Evolutionary conservation across 208 protist species (phyloP).

Genomic region (Strigomonas culicis): DNA sequence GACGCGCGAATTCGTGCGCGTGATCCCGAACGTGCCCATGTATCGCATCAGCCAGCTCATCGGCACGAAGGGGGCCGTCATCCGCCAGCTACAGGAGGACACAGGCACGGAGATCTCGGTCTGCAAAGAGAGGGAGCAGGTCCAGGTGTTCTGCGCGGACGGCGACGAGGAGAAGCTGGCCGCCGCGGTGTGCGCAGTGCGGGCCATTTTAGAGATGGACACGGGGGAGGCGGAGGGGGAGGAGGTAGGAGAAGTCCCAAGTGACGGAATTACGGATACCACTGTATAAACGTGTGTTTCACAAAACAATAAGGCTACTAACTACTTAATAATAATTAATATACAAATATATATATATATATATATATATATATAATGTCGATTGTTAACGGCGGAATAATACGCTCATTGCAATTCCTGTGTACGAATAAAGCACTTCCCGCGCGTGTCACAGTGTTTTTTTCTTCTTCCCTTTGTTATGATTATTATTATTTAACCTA

Average conservation of each 20-base stretch:
- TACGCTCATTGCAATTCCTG: no score
- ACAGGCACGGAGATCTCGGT: conserved; percentile 42
- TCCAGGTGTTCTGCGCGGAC: conserved; percentile 33
- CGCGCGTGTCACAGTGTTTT: no score
- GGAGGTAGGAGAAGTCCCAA: neutral
- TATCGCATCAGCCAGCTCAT: conserved; percentile 23
- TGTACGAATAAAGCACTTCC: no score
- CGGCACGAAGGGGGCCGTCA: conserved; percentile 24
- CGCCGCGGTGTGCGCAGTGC: conserved; percentile 23
- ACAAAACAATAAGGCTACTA: no score
- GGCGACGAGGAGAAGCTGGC: conserved; percentile 32
- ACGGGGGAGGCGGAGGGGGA: conserved; percentile 15
- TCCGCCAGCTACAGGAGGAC: conserved; percentile 27
- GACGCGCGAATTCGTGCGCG: conserved; percentile 22
- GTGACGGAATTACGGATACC: no score
- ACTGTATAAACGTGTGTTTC: no score
- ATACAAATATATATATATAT: no score
- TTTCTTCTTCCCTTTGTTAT: no score
- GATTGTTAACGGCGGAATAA: no score
- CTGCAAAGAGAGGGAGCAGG: conserved; percentile 21
- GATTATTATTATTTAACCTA: no score
- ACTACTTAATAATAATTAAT: no score
- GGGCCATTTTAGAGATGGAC: conserved; percentile 3
- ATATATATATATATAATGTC: no score
- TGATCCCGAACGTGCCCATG: conserved; percentile 25